phyloP scores from a whole-genome alignment of 2,329 filamentous ascomycete species.

The Trichoderma brevicompactum region DNA sequence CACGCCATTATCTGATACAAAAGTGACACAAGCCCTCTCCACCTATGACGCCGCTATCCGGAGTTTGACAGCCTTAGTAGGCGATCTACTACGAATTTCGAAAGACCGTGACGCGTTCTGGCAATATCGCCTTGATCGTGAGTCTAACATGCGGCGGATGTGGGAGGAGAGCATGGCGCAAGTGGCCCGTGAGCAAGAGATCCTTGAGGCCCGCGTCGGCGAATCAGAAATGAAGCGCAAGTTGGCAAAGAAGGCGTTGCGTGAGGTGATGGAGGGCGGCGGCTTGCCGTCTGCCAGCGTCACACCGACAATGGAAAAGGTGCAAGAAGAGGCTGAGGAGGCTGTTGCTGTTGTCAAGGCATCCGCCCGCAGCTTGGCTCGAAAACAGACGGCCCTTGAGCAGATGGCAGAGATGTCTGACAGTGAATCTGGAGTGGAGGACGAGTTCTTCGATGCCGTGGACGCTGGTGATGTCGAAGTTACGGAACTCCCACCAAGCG shows the following conservation, averaged over 20 bases:
- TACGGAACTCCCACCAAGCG: constrained; percentile 64
- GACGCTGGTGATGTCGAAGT: constrained; percentile 91
- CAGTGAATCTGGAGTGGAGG: constrained; percentile 78
- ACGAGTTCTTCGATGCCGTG: constrained; percentile 96
- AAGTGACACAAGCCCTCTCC: constrained; percentile 74
- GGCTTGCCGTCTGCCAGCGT: constrained; percentile 41
- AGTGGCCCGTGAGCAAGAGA: constrained; percentile 92
- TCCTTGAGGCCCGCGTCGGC: constrained; percentile 82
- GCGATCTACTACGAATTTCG: constrained; percentile 88
- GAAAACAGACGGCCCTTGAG: constrained; percentile 69
- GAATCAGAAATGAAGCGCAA: constrained; percentile 90
- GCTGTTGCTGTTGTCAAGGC: constrained; percentile 44
- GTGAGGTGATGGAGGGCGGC: constrained; percentile 74
- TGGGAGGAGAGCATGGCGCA: constrained; percentile 99
- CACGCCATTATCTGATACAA: constrained; percentile 74
- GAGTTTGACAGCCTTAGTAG: constrained; percentile 81
- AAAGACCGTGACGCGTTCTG: constrained; percentile 94
- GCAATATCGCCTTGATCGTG: constrained; percentile 92
- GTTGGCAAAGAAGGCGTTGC: constrained; percentile 84
- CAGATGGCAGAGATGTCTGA: constrained; percentile 77
- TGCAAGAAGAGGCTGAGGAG: constrained; percentile 41
- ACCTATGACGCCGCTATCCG: constrained; percentile 90
- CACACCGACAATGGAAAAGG: constrained; percentile 38
- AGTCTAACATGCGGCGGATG: constrained; percentile 88
- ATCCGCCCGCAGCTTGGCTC: constrained; percentile 48